Evolutionary conservation across 2,329 filamentous ascomycete species (phyloP).

Genomic region (Fusarium cicatricum): DNA sequence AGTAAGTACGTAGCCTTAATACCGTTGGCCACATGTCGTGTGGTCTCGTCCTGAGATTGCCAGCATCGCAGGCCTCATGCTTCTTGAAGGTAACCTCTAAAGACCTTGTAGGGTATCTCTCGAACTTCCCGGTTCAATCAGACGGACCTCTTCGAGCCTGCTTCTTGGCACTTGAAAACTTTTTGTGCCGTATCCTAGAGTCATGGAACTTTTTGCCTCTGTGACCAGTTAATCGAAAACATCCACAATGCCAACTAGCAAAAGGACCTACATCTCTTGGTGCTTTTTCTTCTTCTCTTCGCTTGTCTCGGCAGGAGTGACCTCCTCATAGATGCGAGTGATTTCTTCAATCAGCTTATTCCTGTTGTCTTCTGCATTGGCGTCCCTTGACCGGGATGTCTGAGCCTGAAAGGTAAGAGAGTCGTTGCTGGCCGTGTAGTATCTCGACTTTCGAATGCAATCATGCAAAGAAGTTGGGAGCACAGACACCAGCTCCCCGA

Average conservation of each 20-base stretch:
- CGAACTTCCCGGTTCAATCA: conserved; percentile 5
- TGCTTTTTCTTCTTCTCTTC: conserved; percentile 58
- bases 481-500: conserved; percentile 54
- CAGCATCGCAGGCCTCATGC: too few relatives aligned
- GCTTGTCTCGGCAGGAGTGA: conserved; percentile 57
- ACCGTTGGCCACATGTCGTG: too few relatives aligned
- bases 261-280: conserved; percentile 52
- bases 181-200: conserved; percentile 57
- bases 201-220: conserved; percentile 59
- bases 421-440: conserved; percentile 61
- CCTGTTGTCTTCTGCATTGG: conserved; percentile 63
- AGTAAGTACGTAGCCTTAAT: too few relatives aligned
- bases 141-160: conserved; percentile 52
- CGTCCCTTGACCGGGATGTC: conserved; percentile 59
- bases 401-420: conserved; percentile 65
- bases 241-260: neutral
- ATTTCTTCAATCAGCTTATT: conserved; percentile 59
- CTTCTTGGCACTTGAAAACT: conserved; percentile 60
- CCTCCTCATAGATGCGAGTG: conserved; percentile 55
- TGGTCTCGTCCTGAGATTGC: too few relatives aligned
- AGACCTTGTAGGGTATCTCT: too few relatives aligned
- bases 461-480: conserved; percentile 59
- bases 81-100: too few relatives aligned
- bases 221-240: conserved; percentile 11
- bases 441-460: conserved; percentile 60